Evolutionary conservation across 805 yeast species (phyloP), one percentile per base, ranked within the genome.

Genomic region (Candida easanensis): DNA sequence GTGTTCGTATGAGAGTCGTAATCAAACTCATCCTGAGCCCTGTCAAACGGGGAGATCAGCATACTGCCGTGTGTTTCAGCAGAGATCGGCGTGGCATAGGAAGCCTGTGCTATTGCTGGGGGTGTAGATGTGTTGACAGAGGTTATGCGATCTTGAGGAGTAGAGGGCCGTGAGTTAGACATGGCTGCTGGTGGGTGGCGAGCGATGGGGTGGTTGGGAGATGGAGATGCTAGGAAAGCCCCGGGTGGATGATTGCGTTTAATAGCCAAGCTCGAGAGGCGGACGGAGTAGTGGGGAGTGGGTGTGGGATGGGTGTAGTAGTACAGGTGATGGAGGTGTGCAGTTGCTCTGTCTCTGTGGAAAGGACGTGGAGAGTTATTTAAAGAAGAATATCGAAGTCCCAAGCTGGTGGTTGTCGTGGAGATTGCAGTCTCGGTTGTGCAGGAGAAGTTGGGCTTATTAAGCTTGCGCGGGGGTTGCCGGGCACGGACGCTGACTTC

Each of bases 111-210:
- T 18, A 18, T n/a, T 40, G 42, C 8, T 17, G 46, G 46, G 4
- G 46, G 42, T 4, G 15, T 21, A n/a, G 17, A 17, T 17, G 16
- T 16, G 33, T 36, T 16, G 9, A 27, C 38, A 2, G 31, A 13
- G 20, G 36, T 35, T 38, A 44, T 44, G 17, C 43, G 43, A 26
- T 39, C 37, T 17, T 10, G 31, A 3, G 47, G 47, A 4, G 47
- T 44, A 9, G 43, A 36, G 6, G 47, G 47, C 21, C 47, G 47
- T 14, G 35, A n/a, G 27, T 9, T 11, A 11, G 16, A 8, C 6
- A 8, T 13, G 15, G 25, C 25, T 22, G 25, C 10, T 10, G 25
- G 25, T 22, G 25, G 25, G 25, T 8, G 25, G 25, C 10, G 25
- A 8, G 31, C n/a, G 15, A 6, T 27, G 31, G 15, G 16, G 31